Percentiles rank a stretch among this genome's conserved stretches.
phyloP scores from a whole-genome alignment of 805 yeast species.

The Spathaspora boniae region DNA sequence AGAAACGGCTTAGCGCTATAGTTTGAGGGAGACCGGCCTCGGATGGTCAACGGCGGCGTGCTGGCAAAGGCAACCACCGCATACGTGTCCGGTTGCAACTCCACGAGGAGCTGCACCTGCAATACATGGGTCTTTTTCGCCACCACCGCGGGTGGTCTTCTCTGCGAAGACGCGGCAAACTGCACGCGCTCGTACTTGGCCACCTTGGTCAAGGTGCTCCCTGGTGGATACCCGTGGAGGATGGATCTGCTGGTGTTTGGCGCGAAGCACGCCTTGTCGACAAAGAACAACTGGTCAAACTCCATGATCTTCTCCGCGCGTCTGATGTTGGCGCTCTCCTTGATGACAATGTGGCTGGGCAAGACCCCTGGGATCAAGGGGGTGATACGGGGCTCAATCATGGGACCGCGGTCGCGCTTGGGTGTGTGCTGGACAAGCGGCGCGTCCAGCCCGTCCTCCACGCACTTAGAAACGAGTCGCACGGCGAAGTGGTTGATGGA shows the following conservation, averaged over 20 bases:
- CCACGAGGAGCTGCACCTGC: slow-evolving; percentile 49
- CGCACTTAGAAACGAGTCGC: slow-evolving; percentile 48
- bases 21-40: slow-evolving; percentile 69
- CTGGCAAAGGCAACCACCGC: slow-evolving; percentile 42
- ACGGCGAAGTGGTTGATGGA: slow-evolving; percentile 45
- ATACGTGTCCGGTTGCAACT: slow-evolving; percentile 27
- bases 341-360: slow-evolving; percentile 55
- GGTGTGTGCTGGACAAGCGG: slow-evolving; percentile 67
- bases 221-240: slow-evolving; percentile 44
- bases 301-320: slow-evolving; percentile 50
- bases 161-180: slow-evolving; percentile 53
- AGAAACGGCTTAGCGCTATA: too few species aligned
- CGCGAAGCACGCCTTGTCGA: too few species aligned
- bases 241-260: slow-evolving; percentile 15
- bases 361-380: slow-evolving; percentile 55
- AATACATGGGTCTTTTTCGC: slow-evolving; percentile 48
- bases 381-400: slow-evolving; percentile 51
- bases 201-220: slow-evolving; percentile 46
- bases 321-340: slow-evolving; percentile 60
- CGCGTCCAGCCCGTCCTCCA: slow-evolving; percentile 46
- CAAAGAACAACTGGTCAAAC: slow-evolving; percentile 49
- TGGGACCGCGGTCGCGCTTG: slow-evolving; percentile 71
- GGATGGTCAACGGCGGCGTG: slow-evolving; percentile 57
- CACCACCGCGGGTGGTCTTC: slow-evolving; percentile 39
- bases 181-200: slow-evolving; percentile 70